A percentile compares a stretch with the other conserved stretches of the same genome.
Evolutionary conservation across 1,139 yeast species (phyloP).

Genomic region (Meyerozyma smithsonii): DNA sequence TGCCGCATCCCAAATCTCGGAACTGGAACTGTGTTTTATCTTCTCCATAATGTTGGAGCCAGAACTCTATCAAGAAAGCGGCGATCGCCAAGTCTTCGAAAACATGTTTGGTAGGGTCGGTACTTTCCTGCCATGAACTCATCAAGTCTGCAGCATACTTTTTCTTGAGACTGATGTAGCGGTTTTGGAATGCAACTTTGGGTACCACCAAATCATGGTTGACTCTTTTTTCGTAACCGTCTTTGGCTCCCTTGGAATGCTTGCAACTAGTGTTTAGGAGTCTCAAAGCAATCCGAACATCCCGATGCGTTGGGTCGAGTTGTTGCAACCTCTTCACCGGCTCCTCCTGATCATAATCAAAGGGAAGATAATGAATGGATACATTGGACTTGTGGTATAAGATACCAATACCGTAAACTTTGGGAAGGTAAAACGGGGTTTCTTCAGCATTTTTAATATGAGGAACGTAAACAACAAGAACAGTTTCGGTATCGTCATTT

Average conservation of each 20-base stretch:
- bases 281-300: slow-evolving; percentile 76
- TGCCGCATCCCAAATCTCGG: slow-evolving; percentile 93
- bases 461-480: slow-evolving; percentile 69
- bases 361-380: slow-evolving; percentile 81
- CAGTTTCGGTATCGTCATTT: slow-evolving; percentile 20
- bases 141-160: slow-evolving; percentile 74
- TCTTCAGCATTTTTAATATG: slow-evolving; percentile 59
- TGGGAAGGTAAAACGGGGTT: slow-evolving; percentile 85
- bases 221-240: slow-evolving; percentile 85
- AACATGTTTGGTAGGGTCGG: slow-evolving; percentile 94
- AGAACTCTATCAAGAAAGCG: slow-evolving; percentile 85
- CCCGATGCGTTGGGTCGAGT: slow-evolving; percentile 50
- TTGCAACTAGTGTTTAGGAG: slow-evolving; percentile 74
- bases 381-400: slow-evolving; percentile 46
- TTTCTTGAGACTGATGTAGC: slow-evolving; percentile 75
- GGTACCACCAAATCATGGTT: slow-evolving; percentile 84
- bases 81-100: slow-evolving; percentile 97
- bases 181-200: slow-evolving; percentile 76
- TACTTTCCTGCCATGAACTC: slow-evolving; percentile 85
- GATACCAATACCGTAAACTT: slow-evolving; percentile 76
- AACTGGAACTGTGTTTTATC: slow-evolving; percentile 54
- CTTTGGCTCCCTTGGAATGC: slow-evolving; percentile 78
- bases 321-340: slow-evolving; percentile 16
- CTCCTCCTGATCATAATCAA: slow-evolving; percentile 24
- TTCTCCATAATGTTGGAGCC: slow-evolving; percentile 58